Conservation (phyloP, 2,329 filamentous ascomycete genomes). For the Talaromyces sp. region DNA sequence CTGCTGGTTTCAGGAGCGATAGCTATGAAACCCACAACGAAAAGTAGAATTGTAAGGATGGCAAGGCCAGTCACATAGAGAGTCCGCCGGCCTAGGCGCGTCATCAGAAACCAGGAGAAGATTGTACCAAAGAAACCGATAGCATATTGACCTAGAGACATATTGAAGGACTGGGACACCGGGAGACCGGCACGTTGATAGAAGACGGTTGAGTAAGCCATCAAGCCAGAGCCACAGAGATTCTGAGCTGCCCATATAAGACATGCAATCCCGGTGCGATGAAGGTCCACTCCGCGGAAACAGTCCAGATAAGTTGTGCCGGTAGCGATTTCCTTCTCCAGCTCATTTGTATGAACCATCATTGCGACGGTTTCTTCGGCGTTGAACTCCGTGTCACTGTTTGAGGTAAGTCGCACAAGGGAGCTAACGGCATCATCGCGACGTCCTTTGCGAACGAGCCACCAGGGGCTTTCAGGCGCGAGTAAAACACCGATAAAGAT, state of each 20-base stretch:
- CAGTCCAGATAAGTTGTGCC: slow-evolving; percentile 77
- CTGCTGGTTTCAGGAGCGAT: background rate
- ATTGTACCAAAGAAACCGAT: slow-evolving; percentile 76
- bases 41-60: background rate
- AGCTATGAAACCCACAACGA: background rate
- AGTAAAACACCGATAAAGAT: slow-evolving; percentile 43
- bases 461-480: slow-evolving; percentile 17
- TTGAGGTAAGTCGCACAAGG: slow-evolving; percentile 34
- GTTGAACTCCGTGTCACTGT: slow-evolving; percentile 65
- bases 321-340: slow-evolving; percentile 72
- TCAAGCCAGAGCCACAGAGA: slow-evolving; percentile 60
- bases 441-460: slow-evolving; percentile 12
- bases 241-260: slow-evolving; percentile 65
- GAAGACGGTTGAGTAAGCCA: slow-evolving; percentile 62
- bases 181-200: slow-evolving; percentile 54
- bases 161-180: slow-evolving; percentile 52
- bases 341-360: slow-evolving; percentile 84
- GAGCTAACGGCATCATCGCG: slow-evolving; percentile 48
- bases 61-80: background rate
- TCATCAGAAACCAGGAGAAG: slow-evolving; percentile 77
- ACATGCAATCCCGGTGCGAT: slow-evolving; percentile 70
- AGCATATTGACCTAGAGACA: slow-evolving; percentile 54
- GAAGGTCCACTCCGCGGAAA: slow-evolving; percentile 73
- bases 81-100: slow-evolving; percentile 45
- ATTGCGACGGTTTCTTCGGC: slow-evolving; percentile 81